Evolutionary conservation across 768 basidiomycete genomes (phyloP).

Genomic region (Pisolithus orientalis): DNA sequence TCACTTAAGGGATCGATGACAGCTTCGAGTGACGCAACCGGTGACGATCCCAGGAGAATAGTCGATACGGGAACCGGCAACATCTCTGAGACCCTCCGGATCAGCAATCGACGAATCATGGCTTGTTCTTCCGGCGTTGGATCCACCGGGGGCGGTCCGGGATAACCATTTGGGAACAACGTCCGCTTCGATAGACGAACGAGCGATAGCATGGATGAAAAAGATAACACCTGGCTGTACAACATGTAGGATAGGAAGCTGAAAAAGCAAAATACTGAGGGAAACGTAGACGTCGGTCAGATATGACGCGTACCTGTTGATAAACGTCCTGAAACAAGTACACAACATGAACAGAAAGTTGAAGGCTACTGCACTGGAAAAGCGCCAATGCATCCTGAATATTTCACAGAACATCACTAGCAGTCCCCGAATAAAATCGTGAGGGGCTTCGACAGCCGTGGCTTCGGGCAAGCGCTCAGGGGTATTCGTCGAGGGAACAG

Average conservation of each 20-base stretch:
- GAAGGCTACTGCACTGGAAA: slow-evolving; percentile 41
- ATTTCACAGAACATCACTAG: slow-evolving; percentile 46
- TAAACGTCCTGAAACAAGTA: slow-evolving; percentile 43
- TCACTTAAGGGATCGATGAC: slow-evolving; percentile 59
- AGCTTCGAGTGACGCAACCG: slow-evolving; percentile 40
- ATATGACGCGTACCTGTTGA: slow-evolving; percentile 45
- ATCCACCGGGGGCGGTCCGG: slow-evolving; percentile 63
- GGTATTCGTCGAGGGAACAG: slow-evolving; percentile 6
- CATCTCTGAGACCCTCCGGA: slow-evolving; percentile 32
- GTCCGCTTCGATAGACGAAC: slow-evolving; percentile 56
- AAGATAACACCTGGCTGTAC: slow-evolving; percentile 45
- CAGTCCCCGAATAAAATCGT: slow-evolving; percentile 36
- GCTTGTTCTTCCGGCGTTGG: slow-evolving; percentile 75
- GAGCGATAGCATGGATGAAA: slow-evolving; percentile 45
- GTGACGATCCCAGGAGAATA: slow-evolving; percentile 50
- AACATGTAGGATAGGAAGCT: slow-evolving; percentile 71
- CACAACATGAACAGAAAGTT: slow-evolving; percentile 42
- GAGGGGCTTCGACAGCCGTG: neutral
- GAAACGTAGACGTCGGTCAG: neutral
- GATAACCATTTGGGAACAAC: slow-evolving; percentile 88
- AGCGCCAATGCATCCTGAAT: slow-evolving; percentile 41
- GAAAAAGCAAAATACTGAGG: slow-evolving; percentile 7
- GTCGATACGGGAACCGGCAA: slow-evolving; percentile 36
- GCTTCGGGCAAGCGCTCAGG: neutral
- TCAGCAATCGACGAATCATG: slow-evolving; percentile 40